Evolutionary conservation across 192 early-diverging fungal genomes (phyloP), one percentile per base, ranked within the genome.

Genomic region (Coemansia sp.): DNA sequence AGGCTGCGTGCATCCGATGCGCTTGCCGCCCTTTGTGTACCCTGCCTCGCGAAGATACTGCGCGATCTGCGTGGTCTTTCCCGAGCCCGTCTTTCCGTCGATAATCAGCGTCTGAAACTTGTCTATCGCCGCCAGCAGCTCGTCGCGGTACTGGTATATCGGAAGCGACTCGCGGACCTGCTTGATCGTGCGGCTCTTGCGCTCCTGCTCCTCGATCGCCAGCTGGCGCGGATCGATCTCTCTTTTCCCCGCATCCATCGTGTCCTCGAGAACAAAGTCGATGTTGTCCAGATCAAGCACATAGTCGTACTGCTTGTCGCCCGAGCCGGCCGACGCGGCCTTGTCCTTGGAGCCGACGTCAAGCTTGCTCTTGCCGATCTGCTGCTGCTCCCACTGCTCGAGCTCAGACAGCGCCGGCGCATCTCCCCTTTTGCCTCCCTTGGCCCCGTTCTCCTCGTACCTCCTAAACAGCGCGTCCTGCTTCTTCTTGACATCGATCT

Each of bases 41-140:
- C 97, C 97, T 7, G 91, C 93, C 64, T 99, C 97, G 70, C 89
- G 85, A 27, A 99, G 77, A 61, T 99, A 99, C 72, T 99, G 97
- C 14, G 97, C 92, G 25, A 99, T 82, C 71, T 99, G 95, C n/a
- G 95, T 99, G 0, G 95, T 99, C 75, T 99, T 99, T 18, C 96
- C 96, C 4, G 93, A 95, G 6, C 97, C 97, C 3, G 97, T 99
- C 81, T 98, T 94, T 35, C 95, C 97, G 13, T 95, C 95, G 60
- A 99, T 90, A 63, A 99, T 86, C n/a, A 99, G 60, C 0, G 93
- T 89, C 69, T 92, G 95, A 65, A 83, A 86, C 27, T 92, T 76
- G 24, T 94, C 86, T 29, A 99, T 85, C 6, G 95, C 93, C 0
- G 87, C 81, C 50, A 99, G 58, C 11, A 99, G 82, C 18, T 89